Base-by-base conservation (phyloP, 208 protist species). In the Novymonas esmeraldas region DNA sequence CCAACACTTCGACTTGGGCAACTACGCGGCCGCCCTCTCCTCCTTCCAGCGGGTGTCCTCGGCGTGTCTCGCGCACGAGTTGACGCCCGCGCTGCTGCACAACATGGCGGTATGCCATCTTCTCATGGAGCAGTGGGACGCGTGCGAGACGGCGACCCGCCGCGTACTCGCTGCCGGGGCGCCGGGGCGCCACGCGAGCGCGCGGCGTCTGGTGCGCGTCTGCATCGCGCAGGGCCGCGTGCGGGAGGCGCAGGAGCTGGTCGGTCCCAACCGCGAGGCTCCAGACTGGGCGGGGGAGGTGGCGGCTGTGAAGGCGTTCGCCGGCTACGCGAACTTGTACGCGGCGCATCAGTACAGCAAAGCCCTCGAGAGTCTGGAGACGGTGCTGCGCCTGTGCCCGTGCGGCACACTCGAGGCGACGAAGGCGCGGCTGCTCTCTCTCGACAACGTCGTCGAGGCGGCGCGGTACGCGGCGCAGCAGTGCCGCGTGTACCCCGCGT, bases 21-120 rank as follows among this genome's bases (percentile, higher is more conserved):
- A 73, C 20, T 83, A 83, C 55, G 26, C 51, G 14, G 24, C 20
- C 0, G 64, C 66, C n/a, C 48, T 76, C 26, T 54, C 57, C 3
- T 2, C n/a, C 18, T 33, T 84, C n/a, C 45, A 69, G 6, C 45
- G 46, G 18, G 64, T 69, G 20, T 50, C 60, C 18, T 67, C 57
- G 34, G 48, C 34, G 16, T 78, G 63, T 29, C 44, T 64, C 22
- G 9, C 64, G 26, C 58, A 70, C 31, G 42, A 70, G 62, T 55
- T 69, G 22, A 68, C 66, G 28, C 51, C 70, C 2, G 61, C 82
- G 20, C 48, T 92, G 29, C 39, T 87, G 31, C 64, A 88, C 56
- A 89, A 84, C 63, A 58, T 79, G 42, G 80, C 87, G 6, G 78
- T 70, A 13, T 90, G 87, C 76, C 79, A 87, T 50, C 78, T 77